These are phyloP conservation scores for Isatis tinctoria DNA, from an alignment of 345 rosid species.

Conservation along the genomic window DNA sequence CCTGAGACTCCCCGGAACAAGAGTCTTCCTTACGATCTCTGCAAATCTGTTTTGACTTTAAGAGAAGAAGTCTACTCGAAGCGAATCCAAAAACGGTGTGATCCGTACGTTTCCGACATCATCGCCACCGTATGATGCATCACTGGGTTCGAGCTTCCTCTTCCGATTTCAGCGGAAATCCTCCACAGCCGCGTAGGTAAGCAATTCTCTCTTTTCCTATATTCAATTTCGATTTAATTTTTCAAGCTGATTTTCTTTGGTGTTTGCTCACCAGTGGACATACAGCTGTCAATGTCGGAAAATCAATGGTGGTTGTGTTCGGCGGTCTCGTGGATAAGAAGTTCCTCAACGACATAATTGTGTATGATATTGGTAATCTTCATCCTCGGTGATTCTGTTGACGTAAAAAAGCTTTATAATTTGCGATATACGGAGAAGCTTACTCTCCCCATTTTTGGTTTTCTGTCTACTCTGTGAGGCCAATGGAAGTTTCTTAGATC, in stretches of 20 bases:
- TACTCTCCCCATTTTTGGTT: neutral
- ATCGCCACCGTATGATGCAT: slow-evolving; percentile 64
- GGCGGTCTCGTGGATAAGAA: slow-evolving; percentile 86
- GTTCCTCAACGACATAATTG: slow-evolving; percentile 64
- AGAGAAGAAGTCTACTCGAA: neutral
- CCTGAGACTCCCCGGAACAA: neutral
- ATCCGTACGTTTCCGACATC: slow-evolving; percentile 10
- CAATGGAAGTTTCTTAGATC: neutral
- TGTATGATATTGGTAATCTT: slow-evolving; percentile 69
- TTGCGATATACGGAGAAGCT: neutral
- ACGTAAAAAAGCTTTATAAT: neutral
- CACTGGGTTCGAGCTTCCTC: slow-evolving; percentile 88
- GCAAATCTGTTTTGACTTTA: neutral
- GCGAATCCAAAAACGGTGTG: slow-evolving; percentile 7
- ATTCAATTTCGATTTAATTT: neutral
- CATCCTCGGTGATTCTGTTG: neutral
- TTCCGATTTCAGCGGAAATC: slow-evolving; percentile 69
- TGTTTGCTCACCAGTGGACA: slow-evolving; percentile 61
- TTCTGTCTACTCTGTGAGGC: neutral
- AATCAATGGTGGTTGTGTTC: slow-evolving; percentile 76
- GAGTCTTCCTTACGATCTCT: neutral
- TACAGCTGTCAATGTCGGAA: slow-evolving; percentile 67
- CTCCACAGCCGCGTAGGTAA: slow-evolving; percentile 86
- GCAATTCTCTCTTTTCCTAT: neutral
- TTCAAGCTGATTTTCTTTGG: neutral